Evolutionary conservation across 192 early-diverging fungal species (phyloP).

Genomic region (Diversispora eburnea): DNA sequence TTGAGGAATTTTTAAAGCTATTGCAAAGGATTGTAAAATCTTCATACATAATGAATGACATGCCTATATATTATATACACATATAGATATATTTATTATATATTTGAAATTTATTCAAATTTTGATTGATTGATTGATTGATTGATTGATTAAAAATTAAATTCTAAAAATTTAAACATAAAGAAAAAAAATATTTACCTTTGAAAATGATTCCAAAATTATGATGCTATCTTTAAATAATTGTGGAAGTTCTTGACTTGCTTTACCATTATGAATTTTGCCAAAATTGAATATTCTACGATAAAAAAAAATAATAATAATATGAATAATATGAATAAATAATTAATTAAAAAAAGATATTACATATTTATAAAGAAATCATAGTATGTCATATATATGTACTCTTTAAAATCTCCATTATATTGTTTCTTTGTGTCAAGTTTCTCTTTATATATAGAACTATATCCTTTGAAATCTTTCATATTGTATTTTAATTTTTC

Average conservation of each 20-base stretch:
- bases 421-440: constrained; percentile 51
- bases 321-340: background rate
- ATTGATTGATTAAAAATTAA: background rate
- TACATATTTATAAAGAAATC: background rate
- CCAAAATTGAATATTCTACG: constrained; percentile 54
- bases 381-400: background rate
- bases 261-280: constrained; percentile 41
- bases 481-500: constrained; percentile 43
- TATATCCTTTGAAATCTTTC: constrained; percentile 51
- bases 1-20: constrained; percentile 59
- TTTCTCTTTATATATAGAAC: constrained; percentile 49
- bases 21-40: constrained; percentile 57
- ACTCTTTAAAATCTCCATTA: constrained; percentile 62
- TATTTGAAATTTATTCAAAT: too few species aligned
- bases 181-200: constrained; percentile 13
- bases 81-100: too few species aligned
- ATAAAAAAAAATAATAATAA: background rate
- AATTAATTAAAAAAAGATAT: background rate
- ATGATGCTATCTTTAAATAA: constrained; percentile 31
- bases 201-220: constrained; percentile 35
- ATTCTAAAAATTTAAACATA: background rate
- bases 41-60: constrained; percentile 47
- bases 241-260: constrained; percentile 36
- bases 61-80: too few species aligned
- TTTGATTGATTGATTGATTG: too few species aligned